Evolutionary conservation across 1,284 basidiomycete species (phyloP).

Genomic region (Ustilago shanxiensis): DNA sequence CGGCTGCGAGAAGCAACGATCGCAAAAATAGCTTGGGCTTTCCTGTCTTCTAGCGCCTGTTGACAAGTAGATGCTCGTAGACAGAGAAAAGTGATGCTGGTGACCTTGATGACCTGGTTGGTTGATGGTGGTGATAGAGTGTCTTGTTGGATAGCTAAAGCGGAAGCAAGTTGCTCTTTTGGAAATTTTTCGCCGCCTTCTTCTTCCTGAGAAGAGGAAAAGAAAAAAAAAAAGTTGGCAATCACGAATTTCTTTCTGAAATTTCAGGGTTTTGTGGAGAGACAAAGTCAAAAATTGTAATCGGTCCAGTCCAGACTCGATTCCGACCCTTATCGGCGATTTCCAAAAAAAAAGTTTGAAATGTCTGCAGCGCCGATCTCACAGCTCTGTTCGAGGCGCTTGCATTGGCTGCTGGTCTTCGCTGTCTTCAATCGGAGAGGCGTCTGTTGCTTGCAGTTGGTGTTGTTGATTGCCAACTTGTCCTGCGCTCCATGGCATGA

Average conservation of each 20-base stretch:
- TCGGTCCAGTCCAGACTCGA: too few species aligned
- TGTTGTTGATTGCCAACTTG: too few species aligned
- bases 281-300: not conserved
- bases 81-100: too few species aligned
- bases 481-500: too few species aligned
- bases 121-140: not conserved
- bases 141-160: not conserved
- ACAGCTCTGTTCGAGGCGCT: not conserved
- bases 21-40: too few species aligned
- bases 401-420: too few species aligned
- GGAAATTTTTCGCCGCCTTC: not conserved
- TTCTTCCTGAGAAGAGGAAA: constrained; percentile 3
- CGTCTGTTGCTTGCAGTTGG: not conserved
- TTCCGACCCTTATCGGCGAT: constrained; percentile 5
- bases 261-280: constrained; percentile 17
- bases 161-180: not conserved
- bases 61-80: too few species aligned
- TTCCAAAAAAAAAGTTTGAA: too few species aligned
- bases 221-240: constrained; percentile 11
- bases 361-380: not conserved
- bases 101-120: not conserved
- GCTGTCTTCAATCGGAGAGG: constrained; percentile 2
- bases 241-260: too few species aligned
- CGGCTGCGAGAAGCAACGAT: not conserved
- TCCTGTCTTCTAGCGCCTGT: too few species aligned